phyloP scores from a whole-genome alignment of 2,329 filamentous ascomycete genomes.

The Cladophialophora chaetospira region DNA sequence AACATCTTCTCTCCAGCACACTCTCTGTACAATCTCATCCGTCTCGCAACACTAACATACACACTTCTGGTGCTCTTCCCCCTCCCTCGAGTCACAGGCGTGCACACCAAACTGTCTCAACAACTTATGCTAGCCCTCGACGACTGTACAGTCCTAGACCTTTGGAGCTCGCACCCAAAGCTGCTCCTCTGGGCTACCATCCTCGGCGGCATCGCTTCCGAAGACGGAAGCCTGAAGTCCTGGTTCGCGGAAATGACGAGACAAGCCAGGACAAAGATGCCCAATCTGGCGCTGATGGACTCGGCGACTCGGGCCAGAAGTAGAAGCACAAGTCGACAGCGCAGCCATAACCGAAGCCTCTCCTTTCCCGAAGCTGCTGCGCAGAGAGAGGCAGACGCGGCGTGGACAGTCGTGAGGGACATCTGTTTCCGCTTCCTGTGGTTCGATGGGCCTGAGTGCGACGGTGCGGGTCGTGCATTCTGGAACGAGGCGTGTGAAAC shows the following conservation, averaged over 20 bases:
- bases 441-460: slow-evolving; percentile 15
- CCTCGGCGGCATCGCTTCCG: slow-evolving; percentile 42
- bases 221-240: background rate
- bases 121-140: slow-evolving; percentile 36
- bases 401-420: slow-evolving; percentile 9
- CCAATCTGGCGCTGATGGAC: background rate
- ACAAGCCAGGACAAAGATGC: background rate
- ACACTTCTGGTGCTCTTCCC: slow-evolving; percentile 44
- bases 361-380: background rate
- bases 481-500: background rate
- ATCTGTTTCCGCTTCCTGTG: slow-evolving; percentile 12
- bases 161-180: slow-evolving; percentile 35
- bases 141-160: slow-evolving; percentile 24
- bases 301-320: background rate
- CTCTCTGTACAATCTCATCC: slow-evolving; percentile 39
- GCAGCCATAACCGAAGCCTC: background rate
- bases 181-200: slow-evolving; percentile 41
- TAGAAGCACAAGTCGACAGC: background rate
- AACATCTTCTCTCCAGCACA: background rate
- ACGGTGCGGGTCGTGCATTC: slow-evolving; percentile 5
- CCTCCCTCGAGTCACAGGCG: slow-evolving; percentile 40
- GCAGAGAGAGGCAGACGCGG: background rate
- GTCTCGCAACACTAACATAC: slow-evolving; percentile 41
- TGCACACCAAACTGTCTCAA: slow-evolving; percentile 36
- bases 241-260: slow-evolving; percentile 9